phyloP scores from a whole-genome alignment of 768 basidiomycete genomes.

The Rhizopogon rudus region DNA sequence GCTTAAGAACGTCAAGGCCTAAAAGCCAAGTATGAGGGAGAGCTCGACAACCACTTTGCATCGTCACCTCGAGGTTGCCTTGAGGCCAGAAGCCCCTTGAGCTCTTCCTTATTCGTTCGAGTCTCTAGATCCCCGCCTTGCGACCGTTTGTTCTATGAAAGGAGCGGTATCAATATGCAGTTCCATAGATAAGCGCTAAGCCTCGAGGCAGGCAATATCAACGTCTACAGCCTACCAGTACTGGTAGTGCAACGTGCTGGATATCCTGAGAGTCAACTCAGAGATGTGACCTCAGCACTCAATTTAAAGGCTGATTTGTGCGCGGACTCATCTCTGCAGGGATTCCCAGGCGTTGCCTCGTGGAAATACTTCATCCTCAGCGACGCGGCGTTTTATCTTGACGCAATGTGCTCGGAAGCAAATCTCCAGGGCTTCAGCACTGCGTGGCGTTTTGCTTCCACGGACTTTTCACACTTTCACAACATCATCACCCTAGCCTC shows the following conservation, averaged over 20 bases:
- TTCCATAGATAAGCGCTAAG: neutral
- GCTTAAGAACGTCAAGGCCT: slow-evolving; percentile 26
- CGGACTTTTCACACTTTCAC: neutral
- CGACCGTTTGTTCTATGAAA: slow-evolving; percentile 5
- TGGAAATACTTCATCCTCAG: slow-evolving; percentile 1
- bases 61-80: slow-evolving; percentile 36
- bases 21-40: slow-evolving; percentile 12
- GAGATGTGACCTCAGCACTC: neutral
- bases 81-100: slow-evolving; percentile 24
- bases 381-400: neutral
- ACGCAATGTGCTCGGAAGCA: neutral
- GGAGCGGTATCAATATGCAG: neutral
- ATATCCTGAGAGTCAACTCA: neutral
- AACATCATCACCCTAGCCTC: neutral
- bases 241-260: neutral
- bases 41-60: slow-evolving; percentile 26
- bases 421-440: neutral
- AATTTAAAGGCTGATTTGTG: neutral
- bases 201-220: neutral
- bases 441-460: neutral
- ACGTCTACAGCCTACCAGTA: neutral
- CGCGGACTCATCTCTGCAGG: neutral
- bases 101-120: slow-evolving; percentile 19
- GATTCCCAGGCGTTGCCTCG: slow-evolving; percentile 1
- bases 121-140: slow-evolving; percentile 18